Percentiles rank a stretch among this genome's conserved stretches.
Evolutionary conservation across 1,284 basidiomycete species (phyloP).

Genomic region (Moesziomyces antarcticus): DNA sequence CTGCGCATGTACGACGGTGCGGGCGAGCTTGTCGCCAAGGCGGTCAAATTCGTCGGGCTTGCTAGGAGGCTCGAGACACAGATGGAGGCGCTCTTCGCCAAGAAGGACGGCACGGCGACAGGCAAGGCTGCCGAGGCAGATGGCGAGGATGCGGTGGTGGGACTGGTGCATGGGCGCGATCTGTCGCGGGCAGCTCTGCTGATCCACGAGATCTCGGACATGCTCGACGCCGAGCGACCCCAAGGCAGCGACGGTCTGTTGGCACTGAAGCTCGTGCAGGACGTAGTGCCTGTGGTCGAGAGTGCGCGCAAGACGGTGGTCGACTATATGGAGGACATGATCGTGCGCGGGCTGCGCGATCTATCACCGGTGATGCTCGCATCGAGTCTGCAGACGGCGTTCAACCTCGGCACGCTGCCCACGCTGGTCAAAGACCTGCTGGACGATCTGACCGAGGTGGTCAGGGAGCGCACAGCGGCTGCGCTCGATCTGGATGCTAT

Average conservation of each 20-base stretch:
- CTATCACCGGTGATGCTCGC: constrained; percentile 75
- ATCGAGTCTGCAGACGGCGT: constrained; percentile 91
- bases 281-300: constrained; percentile 37
- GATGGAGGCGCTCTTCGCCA: constrained; percentile 42
- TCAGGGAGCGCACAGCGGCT: constrained; percentile 78
- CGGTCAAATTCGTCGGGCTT: constrained; percentile 28
- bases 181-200: constrained; percentile 47
- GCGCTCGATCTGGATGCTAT: constrained; percentile 88
- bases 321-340: constrained; percentile 61
- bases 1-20: constrained; percentile 24
- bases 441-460: constrained; percentile 82
- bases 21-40: constrained; percentile 22
- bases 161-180: constrained; percentile 41
- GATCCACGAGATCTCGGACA: constrained; percentile 35
- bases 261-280: constrained; percentile 36
- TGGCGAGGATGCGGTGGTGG: constrained; percentile 40
- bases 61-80: constrained; percentile 44
- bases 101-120: constrained; percentile 3
- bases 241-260: constrained; percentile 55
- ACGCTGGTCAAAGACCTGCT: constrained; percentile 83
- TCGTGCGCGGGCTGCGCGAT: constrained; percentile 56
- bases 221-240: constrained; percentile 3
- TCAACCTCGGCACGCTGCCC: constrained; percentile 87
- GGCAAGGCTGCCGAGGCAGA: constrained; percentile 7
- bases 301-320: constrained; percentile 40